Evolutionary conservation across 257 asterid species (phyloP).

Genomic region (Solanum tarijense): DNA sequence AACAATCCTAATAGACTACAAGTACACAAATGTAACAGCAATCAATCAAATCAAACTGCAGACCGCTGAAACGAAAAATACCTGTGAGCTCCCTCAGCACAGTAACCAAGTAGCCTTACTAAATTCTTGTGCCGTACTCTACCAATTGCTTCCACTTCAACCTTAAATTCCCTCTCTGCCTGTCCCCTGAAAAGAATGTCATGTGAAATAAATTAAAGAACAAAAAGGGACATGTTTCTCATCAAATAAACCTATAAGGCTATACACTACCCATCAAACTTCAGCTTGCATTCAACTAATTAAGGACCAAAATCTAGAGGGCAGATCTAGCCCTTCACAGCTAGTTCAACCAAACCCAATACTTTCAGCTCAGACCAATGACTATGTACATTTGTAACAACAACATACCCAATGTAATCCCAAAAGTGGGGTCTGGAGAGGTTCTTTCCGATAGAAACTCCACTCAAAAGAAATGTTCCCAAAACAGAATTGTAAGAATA

Average conservation of each 20-base stretch:
- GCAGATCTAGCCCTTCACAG: not conserved
- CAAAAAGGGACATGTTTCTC: not conserved
- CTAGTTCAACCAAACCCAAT: not conserved
- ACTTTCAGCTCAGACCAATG: not conserved
- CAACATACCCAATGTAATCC: not conserved
- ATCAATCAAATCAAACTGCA: not conserved
- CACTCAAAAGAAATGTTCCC: not conserved
- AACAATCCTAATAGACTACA: not conserved
- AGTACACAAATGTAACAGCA: not conserved
- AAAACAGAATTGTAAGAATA: not conserved
- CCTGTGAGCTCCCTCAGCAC: constrained; percentile 28
- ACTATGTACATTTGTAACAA: not conserved
- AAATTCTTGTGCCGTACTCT: constrained; percentile 25
- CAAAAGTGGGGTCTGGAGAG: not conserved
- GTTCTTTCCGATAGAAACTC: not conserved
- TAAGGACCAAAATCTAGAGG: not conserved
- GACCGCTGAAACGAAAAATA: not conserved
- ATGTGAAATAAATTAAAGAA: not conserved
- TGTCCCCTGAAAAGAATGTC: constrained; percentile 14
- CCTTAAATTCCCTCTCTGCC: constrained; percentile 25
- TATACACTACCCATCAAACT: not conserved
- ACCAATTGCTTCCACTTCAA: constrained; percentile 30
- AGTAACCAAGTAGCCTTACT: constrained; percentile 24
- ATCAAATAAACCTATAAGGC: not conserved
- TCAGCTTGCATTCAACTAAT: not conserved